A percentile compares a stretch with the other conserved stretches of the same genome.
Evolutionary conservation across 345 rosid genomes (phyloP).

Genomic region (Odontarrhena argentea): DNA sequence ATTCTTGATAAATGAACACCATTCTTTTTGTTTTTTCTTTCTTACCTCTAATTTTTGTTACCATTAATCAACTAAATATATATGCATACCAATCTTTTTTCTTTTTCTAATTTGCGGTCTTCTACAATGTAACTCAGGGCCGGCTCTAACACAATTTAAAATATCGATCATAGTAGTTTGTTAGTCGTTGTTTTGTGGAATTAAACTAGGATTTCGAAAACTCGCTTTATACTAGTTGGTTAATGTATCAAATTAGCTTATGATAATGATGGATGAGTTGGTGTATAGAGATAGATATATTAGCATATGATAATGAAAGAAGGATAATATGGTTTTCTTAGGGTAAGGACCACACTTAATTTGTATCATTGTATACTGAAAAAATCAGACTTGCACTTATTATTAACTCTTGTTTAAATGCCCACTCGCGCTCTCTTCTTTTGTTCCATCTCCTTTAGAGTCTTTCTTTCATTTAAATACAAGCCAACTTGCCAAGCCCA

Average conservation of each 20-base stretch:
- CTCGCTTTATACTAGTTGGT: slow-evolving; percentile 19
- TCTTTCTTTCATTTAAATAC: slow-evolving; percentile 9
- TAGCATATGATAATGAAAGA: slow-evolving; percentile 36
- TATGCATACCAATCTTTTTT: too few species aligned
- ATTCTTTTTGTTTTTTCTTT: slow-evolving; percentile 22
- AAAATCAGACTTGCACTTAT: slow-evolving; percentile 29
- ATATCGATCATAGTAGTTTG: slow-evolving; percentile 6
- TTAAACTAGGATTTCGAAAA: slow-evolving; percentile 23
- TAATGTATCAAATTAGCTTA: slow-evolving; percentile 31
- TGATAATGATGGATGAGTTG: slow-evolving; percentile 39
- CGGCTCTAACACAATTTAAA: too few species aligned
- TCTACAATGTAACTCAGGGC: too few species aligned
- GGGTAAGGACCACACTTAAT: slow-evolving; percentile 40
- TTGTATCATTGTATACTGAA: slow-evolving; percentile 27
- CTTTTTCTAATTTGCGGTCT: too few species aligned
- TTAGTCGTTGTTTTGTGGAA: slow-evolving; percentile 30
- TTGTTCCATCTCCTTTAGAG: slow-evolving; percentile 29
- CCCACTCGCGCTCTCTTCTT: slow-evolving; percentile 35
- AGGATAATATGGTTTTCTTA: slow-evolving; percentile 21
- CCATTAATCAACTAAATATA: too few species aligned
- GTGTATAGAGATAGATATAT: slow-evolving; percentile 18
- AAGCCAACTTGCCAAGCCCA: background rate
- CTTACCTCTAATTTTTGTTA: background rate
- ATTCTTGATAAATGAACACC: background rate
- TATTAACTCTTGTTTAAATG: slow-evolving; percentile 26